Evolutionary conservation across 805 yeast species (phyloP), one percentile per base, ranked within the genome.

Genomic region (Peterozyma xylosa): DNA sequence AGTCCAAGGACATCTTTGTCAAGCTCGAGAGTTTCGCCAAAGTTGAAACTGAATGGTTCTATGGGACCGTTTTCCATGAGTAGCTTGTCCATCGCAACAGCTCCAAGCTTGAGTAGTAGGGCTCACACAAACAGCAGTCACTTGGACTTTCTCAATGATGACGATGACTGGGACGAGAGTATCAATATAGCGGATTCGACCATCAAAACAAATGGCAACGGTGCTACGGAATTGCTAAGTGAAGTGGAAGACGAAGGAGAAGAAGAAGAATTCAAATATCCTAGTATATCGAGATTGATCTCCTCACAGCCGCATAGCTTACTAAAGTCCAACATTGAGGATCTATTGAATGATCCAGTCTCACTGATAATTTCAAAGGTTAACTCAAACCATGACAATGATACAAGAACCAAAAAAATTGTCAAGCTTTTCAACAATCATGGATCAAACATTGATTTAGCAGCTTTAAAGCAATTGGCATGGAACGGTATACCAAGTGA

Each of bases 401-500:
- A 78, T 38, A 71, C 82, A 14, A 73, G 86, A 45, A 80, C 82
- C 53, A 66, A 73, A 39, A 80, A 79, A 58, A 88, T 89, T 60
- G 82, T 81, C 43, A 69, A 70, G 30, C 70, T 87, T 3, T 62
- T 91, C 32, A 63, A 67, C 6, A 64, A 62, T 21, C 71, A 71
- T 43, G 66, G 68, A 21, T 21, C 27, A 7, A 21, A 21, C n/a
- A 78, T 90, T 33, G 86, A 87, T 50, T 60, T 86, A 46, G 72
- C 70, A 40, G 89, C 82, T 41, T 68, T 93, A 43, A 74, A 87
- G 49, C 80, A 84, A 56, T 71, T 89, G 41, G 76, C 96, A 14
- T 93, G 99, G 98, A 85, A 90, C 54, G 99, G 99, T 2, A 77
- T 93, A 5, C 98, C 99, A 0, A 66, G 74, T 11, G 82, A 80